phyloP scores from a whole-genome alignment of 2,329 filamentous ascomycete species.

The Mycogone perniciosa region DNA sequence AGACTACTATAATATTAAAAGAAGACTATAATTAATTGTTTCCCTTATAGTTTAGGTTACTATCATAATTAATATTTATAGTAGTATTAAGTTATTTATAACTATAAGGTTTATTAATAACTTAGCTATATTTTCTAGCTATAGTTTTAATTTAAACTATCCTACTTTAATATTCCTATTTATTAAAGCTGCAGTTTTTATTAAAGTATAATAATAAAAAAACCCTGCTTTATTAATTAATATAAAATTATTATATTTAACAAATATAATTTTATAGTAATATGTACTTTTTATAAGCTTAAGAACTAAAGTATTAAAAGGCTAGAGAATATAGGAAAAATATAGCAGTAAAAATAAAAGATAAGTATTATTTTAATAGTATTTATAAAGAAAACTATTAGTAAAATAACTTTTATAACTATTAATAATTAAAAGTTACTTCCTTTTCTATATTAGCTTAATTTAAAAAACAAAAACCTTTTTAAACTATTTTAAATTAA shows the following conservation, averaged over 20 bases:
- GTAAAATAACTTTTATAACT: constrained; percentile 7
- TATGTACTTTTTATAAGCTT: not conserved
- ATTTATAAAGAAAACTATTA: constrained; percentile 11
- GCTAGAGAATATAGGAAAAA: not conserved
- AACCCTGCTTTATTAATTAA: not conserved
- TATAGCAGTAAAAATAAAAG: not conserved
- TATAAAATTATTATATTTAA: not conserved
- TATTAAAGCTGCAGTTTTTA: not conserved
- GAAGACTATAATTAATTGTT: too few relatives aligned
- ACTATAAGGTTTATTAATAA: not conserved
- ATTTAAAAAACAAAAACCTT: not conserved
- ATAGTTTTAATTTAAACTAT: not conserved
- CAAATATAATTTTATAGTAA: not conserved
- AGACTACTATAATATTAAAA: not conserved
- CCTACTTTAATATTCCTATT: not conserved
- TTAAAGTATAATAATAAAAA: not conserved
- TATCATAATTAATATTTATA: not conserved
- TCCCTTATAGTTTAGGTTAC: too few relatives aligned
- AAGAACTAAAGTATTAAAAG: constrained; percentile 4
- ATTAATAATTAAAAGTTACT: constrained; percentile 6
- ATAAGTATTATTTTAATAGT: constrained; percentile 4
- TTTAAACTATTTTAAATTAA: too few relatives aligned
- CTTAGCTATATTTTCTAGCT: not conserved
- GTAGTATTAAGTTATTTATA: not conserved
- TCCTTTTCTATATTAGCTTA: not conserved